Evolutionary conservation across 2,329 filamentous ascomycete genomes (phyloP).

Genomic region (Arthrinium phaeospermum): DNA sequence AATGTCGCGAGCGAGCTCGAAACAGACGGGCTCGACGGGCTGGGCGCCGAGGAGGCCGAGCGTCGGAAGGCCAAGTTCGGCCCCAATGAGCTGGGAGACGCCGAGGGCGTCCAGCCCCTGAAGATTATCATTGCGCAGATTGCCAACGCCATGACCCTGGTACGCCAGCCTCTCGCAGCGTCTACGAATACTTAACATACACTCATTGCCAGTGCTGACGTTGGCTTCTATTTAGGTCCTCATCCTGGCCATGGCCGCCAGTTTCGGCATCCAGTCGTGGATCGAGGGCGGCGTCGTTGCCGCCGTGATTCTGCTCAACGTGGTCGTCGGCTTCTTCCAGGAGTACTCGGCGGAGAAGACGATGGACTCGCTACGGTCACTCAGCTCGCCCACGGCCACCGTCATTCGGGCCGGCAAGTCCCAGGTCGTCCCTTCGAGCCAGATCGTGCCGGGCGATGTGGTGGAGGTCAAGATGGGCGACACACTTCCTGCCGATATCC

Average conservation of each 20-base stretch:
- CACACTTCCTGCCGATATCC: constrained; percentile 49
- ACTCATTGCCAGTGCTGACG: background rate
- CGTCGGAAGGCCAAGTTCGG: constrained; percentile 61
- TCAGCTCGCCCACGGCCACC: constrained; percentile 55
- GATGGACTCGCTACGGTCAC: constrained; percentile 56
- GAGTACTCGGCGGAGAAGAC: constrained; percentile 63
- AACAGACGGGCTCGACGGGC: constrained; percentile 60
- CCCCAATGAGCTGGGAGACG: constrained; percentile 63
- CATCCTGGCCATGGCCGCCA: constrained; percentile 58
- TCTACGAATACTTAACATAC: no score
- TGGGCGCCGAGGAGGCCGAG: constrained; percentile 56
- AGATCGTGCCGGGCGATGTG: constrained; percentile 63
- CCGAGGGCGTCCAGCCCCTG: constrained; percentile 57
- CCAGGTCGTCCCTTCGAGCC: constrained; percentile 56
- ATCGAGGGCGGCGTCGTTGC: constrained; percentile 62
- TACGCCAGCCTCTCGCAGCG: constrained; percentile 32
- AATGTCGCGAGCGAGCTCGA: constrained; percentile 57
- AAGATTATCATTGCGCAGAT: constrained; percentile 67
- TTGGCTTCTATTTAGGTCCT: constrained; percentile 42
- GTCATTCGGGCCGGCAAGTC: constrained; percentile 57
- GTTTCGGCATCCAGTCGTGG: constrained; percentile 57
- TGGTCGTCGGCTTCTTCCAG: constrained; percentile 51
- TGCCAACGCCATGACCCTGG: constrained; percentile 71
- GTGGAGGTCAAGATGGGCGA: constrained; percentile 59
- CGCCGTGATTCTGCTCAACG: constrained; percentile 45